Conservation (phyloP, 176 grass and related monocot genomes). For the Phyllostachys edulis region DNA sequence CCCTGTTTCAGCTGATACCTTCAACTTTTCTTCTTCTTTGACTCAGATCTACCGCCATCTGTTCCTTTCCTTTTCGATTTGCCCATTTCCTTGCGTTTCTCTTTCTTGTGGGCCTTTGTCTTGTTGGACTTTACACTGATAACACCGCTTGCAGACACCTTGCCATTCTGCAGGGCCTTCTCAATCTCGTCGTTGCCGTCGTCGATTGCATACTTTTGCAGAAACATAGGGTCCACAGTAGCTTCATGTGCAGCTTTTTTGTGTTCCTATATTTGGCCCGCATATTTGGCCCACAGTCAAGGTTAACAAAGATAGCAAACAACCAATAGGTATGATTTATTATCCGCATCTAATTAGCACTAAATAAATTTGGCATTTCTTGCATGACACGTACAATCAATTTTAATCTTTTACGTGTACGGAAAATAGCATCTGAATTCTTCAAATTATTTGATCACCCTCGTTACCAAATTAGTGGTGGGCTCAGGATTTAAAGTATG, state of each 20-base stretch:
- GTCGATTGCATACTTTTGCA: slow-evolving; percentile 69
- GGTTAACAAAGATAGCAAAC: neutral
- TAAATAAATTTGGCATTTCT: neutral
- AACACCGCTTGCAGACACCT: slow-evolving; percentile 67
- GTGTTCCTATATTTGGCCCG: slow-evolving; percentile 52
- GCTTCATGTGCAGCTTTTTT: slow-evolving; percentile 55
- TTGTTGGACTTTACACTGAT: slow-evolving; percentile 82
- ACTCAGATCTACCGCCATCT: slow-evolving; percentile 54
- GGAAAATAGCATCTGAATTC: neutral
- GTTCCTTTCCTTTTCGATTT: slow-evolving; percentile 74
- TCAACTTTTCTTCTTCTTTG: slow-evolving; percentile 66
- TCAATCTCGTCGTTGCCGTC: slow-evolving; percentile 53
- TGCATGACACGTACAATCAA: neutral
- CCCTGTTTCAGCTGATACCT: neutral
- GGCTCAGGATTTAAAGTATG: neutral
- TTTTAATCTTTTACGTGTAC: neutral
- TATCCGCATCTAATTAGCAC: neutral
- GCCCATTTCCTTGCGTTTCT: slow-evolving; percentile 37
- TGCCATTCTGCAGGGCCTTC: slow-evolving; percentile 63
- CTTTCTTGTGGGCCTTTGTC: slow-evolving; percentile 43
- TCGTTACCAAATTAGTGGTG: neutral
- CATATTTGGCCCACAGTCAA: neutral
- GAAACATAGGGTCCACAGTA: slow-evolving; percentile 46
- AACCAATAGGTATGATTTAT: neutral
- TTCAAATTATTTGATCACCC: neutral